A percentile compares a stretch with the other conserved stretches of the same genome.
phyloP scores from a whole-genome alignment of 208 protist species.

The Acanthamoeba sp. region DNA sequence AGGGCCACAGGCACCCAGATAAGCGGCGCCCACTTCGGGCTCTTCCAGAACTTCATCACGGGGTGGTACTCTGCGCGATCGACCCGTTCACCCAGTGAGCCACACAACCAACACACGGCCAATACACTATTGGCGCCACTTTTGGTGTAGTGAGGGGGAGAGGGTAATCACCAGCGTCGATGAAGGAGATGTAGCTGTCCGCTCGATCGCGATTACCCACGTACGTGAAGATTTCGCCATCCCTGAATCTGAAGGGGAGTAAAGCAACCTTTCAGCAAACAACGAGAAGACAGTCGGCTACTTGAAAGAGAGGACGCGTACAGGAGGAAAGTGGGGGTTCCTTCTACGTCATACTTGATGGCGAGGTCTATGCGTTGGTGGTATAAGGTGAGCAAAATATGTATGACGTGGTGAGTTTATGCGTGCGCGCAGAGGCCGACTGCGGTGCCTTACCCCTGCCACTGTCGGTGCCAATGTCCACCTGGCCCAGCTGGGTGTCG shows the following conservation, averaged over 20 bases:
- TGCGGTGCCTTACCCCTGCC: background rate
- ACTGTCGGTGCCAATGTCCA: background rate
- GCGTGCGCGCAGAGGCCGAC: background rate
- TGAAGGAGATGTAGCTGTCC: background rate
- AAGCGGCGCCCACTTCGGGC: background rate
- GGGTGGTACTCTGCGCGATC: background rate
- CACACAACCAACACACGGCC: background rate
- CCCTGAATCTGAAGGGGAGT: background rate
- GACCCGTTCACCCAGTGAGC: background rate
- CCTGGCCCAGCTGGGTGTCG: background rate
- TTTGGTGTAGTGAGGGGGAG: background rate
- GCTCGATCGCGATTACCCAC: background rate
- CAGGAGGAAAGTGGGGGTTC: constrained; percentile 26
- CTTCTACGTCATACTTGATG: background rate
- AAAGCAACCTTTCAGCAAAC: background rate
- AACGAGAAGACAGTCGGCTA: background rate
- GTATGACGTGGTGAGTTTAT: background rate
- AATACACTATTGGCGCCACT: background rate
- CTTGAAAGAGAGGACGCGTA: background rate
- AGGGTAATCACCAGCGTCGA: background rate
- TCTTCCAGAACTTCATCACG: background rate
- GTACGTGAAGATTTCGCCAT: background rate
- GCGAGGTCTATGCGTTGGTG: background rate
- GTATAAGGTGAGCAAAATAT: background rate
- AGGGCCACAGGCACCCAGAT: background rate